Conservation (phyloP, 2,329 filamentous ascomycete species). For the Nemania serpens region DNA sequence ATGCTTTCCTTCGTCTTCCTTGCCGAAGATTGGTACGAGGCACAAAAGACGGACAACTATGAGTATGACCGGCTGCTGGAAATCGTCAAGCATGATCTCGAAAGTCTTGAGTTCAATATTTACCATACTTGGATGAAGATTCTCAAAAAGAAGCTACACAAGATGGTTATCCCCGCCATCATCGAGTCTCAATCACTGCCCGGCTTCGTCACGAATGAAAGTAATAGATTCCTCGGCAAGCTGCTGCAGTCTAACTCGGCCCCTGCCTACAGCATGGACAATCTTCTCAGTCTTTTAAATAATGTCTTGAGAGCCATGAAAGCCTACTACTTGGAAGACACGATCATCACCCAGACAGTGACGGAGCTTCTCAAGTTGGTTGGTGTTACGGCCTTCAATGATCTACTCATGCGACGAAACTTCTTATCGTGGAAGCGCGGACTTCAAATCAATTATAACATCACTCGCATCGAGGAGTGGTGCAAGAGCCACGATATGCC, state of each 20-base stretch:
- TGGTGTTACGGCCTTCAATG: conserved; percentile 97
- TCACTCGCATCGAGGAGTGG: conserved; percentile 99
- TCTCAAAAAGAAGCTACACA: conserved; percentile 97
- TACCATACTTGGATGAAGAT: conserved; percentile 99
- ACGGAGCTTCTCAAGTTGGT: conserved; percentile 92
- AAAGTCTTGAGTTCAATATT: conserved; percentile 99
- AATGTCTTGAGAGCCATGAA: conserved; percentile 99
- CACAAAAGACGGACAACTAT: conserved; percentile 98
- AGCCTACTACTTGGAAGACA: conserved; percentile 94
- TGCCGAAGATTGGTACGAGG: conserved; percentile 99
- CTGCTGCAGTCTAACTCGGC: conserved; percentile 86
- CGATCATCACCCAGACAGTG: conserved; percentile 93
- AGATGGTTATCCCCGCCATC: conserved; percentile 99
- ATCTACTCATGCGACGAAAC: conserved; percentile 94
- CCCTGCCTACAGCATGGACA: conserved; percentile 99
- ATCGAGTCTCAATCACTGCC: conserved; percentile 98
- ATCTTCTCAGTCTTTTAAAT: conserved; percentile 91
- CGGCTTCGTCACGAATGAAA: conserved; percentile 98
- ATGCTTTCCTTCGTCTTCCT: conserved; percentile 99
- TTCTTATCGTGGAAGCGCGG: conserved; percentile 99
- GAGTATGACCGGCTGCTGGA: conserved; percentile 97
- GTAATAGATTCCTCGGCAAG: conserved; percentile 97
- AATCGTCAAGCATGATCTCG: conserved; percentile 98
- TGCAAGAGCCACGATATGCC: conserved; percentile 99
- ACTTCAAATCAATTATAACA: conserved; percentile 99